Percentiles rank a stretch among this genome's conserved stretches.
phyloP scores from a whole-genome alignment of 2,329 filamentous ascomycete species.

The Diaporthe citrichinensis region DNA sequence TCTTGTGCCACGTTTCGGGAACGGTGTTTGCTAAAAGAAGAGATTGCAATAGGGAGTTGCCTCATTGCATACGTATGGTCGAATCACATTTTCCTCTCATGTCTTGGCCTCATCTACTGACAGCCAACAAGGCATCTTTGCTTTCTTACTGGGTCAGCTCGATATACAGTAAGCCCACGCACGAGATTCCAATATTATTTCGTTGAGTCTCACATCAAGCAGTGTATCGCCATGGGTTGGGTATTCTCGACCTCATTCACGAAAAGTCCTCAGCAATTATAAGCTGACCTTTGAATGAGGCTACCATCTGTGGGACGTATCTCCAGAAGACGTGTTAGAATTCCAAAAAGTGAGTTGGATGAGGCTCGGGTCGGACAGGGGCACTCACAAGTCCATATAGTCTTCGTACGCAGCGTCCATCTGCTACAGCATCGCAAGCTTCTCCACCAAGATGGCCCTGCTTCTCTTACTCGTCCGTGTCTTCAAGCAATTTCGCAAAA shows the following conservation, averaged over 20 bases:
- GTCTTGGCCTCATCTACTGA: neutral
- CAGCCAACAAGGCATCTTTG: neutral
- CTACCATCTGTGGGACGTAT: conserved; percentile 9
- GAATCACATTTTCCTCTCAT: neutral
- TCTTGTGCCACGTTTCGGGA: too few species aligned
- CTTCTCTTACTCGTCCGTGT: neutral
- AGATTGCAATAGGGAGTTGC: neutral
- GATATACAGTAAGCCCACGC: neutral
- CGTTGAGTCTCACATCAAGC: neutral
- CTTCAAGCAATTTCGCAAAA: neutral
- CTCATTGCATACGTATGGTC: neutral
- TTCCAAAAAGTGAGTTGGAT: neutral
- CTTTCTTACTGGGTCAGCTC: conserved; percentile 1
- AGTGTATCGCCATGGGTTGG: conserved; percentile 5
- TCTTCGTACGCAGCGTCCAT: neutral
- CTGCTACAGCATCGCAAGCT: conserved; percentile 20
- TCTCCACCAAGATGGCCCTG: conserved; percentile 6
- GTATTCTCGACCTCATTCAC: neutral
- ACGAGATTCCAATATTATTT: rapidly evolving
- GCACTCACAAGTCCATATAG: neutral
- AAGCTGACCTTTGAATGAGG: neutral
- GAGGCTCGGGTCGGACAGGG: neutral
- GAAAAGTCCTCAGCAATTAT: neutral
- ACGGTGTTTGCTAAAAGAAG: neutral
- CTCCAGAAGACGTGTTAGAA: neutral